These are phyloP conservation scores for Fonsecaea erecta DNA, from an alignment of 2,329 filamentous ascomycete genomes.

Conservation along the genomic window DNA sequence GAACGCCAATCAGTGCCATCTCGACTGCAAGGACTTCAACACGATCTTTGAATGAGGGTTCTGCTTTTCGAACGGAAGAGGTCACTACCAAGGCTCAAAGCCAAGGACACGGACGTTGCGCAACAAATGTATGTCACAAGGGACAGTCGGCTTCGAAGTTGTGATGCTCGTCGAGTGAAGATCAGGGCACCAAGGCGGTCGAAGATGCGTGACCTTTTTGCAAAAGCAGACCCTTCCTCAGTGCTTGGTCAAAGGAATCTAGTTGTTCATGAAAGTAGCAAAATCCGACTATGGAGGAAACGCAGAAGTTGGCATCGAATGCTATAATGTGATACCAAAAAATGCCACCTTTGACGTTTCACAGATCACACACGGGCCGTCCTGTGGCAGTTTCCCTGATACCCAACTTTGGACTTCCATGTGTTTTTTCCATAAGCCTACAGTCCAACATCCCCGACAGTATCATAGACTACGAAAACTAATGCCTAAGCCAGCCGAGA, in stretches of 20 bases:
- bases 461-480: neutral
- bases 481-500: neutral
- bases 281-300: neutral
- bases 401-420: neutral
- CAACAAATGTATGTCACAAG: neutral
- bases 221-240: neutral
- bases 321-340: neutral
- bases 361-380: neutral
- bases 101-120: too few relatives aligned
- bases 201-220: neutral
- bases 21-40: neutral
- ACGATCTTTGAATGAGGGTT: neutral
- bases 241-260: neutral
- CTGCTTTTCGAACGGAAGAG: neutral
- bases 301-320: neutral
- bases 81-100: neutral
- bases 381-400: neutral
- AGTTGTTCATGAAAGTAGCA: neutral
- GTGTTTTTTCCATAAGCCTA: neutral
- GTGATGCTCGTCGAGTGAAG: neutral
- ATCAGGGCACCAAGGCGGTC: neutral
- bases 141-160: neutral
- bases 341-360: neutral
- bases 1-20: neutral
- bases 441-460: neutral